Base-by-base conservation (phyloP, 2,329 filamentous ascomycete genomes). In the Penicillium sp. region DNA sequence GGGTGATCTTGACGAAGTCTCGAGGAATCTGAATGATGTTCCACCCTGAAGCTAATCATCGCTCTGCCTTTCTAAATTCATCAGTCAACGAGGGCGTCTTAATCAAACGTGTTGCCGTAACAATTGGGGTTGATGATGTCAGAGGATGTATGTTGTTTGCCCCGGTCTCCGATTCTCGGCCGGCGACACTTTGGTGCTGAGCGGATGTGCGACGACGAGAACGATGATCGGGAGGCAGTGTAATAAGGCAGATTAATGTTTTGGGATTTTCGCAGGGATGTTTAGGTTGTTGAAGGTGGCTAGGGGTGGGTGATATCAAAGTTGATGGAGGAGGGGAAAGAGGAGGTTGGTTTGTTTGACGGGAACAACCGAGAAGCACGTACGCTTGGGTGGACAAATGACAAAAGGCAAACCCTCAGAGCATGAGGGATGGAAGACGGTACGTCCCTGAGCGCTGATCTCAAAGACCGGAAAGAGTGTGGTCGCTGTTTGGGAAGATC, bases 21-120 rank as follows among this genome's bases (percentile, higher is more conserved):
- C 69, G 73, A 71, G 67, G 69, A 74, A 69, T 75, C 69, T 76
- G 70, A 73, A 70, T 72, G 72, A 67, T 75, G 72, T 75, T 75
- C 70, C 73, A 74, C 73, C 72, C 73, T 73, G 72, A 74, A 70
- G 73, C 74, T 77, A 73, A 75, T 76, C 74, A 77, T 77, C 73
- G 73, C 74, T 76, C 73, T 76, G 70, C 70, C 68, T 75, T 70
- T 68, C 66, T 70, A 65, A 58, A 60, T 63, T 61, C 54, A 68
- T 68, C 60, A 58, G 69, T 73, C 69, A 74, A 70, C 60, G 59
- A 58, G 35, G 33, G 53, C 43, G 52, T 59, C 24, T 24, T 60
- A 57, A 35, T 36, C 6, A 47, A 39, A n/a, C 37, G 31, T 16
- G 36, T 51, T 51, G 50, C 44, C 24, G 50, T 27, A 37, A 16